These are phyloP conservation scores for Furcasterigmium sp. DNA, from an alignment of 2,329 filamentous ascomycete species.

Conservation along the genomic window DNA sequence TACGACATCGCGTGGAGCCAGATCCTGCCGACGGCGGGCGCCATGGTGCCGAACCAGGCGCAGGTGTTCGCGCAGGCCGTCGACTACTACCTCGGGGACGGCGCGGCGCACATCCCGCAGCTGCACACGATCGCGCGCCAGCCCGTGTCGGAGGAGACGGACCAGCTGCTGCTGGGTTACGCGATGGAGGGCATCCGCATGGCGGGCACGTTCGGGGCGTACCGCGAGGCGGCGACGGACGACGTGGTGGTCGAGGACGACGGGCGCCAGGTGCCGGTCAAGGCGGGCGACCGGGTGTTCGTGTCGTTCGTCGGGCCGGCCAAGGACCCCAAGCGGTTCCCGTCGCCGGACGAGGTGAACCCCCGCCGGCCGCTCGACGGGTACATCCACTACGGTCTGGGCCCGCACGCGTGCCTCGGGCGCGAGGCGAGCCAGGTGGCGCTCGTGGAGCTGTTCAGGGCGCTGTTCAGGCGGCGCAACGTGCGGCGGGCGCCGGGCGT, in stretches of 20 bases:
- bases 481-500: constrained; percentile 56
- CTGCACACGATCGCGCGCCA: constrained; percentile 55
- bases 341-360: constrained; percentile 54
- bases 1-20: constrained; percentile 68
- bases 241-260: constrained; percentile 47
- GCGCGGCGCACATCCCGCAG: constrained; percentile 50
- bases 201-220: constrained; percentile 56
- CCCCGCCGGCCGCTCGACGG: constrained; percentile 57
- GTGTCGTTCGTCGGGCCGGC: constrained; percentile 57
- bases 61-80: constrained; percentile 68
- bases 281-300: constrained; percentile 55
- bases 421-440: constrained; percentile 55
- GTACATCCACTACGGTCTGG: constrained; percentile 61
- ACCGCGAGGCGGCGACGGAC: constrained; percentile 45
- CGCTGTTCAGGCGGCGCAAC: constrained; percentile 55
- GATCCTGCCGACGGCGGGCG: constrained; percentile 61
- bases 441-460: constrained; percentile 63
- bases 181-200: constrained; percentile 68
- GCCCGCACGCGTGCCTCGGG: constrained; percentile 59
- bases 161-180: constrained; percentile 62
- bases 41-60: constrained; percentile 66
- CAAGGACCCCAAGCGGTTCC: constrained; percentile 54
- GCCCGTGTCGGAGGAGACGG: constrained; percentile 49
- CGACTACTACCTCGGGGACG: constrained; percentile 64
- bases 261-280: constrained; percentile 42